These are phyloP conservation scores for Debaryomyces subglobosus DNA, from an alignment of 1,139 yeast species.

Conservation along the genomic window DNA sequence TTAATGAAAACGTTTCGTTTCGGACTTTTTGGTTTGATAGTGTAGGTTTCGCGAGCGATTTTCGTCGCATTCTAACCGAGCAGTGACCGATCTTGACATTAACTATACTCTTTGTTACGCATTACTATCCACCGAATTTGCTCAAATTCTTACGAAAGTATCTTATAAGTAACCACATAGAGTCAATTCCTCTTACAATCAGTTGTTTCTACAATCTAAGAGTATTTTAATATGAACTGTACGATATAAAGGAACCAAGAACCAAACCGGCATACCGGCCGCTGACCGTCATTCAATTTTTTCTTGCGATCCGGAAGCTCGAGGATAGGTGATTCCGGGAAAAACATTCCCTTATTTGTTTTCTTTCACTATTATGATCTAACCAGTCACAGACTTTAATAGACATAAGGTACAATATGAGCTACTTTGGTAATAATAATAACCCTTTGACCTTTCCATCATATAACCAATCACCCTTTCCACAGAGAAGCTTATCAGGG, in stretches of 20 bases:
- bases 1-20: neutral
- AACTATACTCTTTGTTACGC: neutral
- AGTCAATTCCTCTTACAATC: neutral
- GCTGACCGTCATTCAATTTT: slow-evolving; percentile 6
- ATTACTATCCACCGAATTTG: neutral
- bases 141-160: neutral
- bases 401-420: slow-evolving; percentile 17
- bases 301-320: slow-evolving; percentile 1
- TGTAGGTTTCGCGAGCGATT: neutral
- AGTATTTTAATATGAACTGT: neutral
- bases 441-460: slow-evolving; percentile 27
- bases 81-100: neutral
- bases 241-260: neutral
- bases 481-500: slow-evolving; percentile 16
- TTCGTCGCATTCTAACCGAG: slow-evolving; percentile 4
- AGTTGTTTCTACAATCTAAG: neutral
- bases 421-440: slow-evolving; percentile 19
- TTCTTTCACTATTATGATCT: neutral
- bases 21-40: neutral
- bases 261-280: neutral
- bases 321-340: slow-evolving; percentile 5
- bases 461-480: slow-evolving; percentile 21
- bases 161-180: neutral
- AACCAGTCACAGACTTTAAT: neutral
- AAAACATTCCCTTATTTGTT: slow-evolving; percentile 4